A percentile compares a stretch with the other conserved stretches of the same genome.
Conservation (phyloP, 2,329 filamentous ascomycete species). For the Paraphoma chrysanthemicola region DNA sequence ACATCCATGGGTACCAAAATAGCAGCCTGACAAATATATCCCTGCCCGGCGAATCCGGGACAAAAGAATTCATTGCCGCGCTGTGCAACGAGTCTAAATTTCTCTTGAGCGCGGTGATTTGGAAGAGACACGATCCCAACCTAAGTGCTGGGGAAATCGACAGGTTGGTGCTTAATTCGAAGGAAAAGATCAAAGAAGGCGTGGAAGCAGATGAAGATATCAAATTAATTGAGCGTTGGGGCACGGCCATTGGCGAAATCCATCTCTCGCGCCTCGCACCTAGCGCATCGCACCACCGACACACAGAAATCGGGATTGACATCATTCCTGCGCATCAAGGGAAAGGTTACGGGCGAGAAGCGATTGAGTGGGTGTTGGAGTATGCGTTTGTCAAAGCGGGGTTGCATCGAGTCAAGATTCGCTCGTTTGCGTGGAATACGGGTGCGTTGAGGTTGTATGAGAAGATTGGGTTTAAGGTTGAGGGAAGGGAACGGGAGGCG, state of each 20-base stretch:
- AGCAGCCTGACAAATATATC: constrained; percentile 30
- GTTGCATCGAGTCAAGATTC: constrained; percentile 54
- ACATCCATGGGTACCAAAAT: constrained; percentile 32
- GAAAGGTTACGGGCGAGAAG: constrained; percentile 56
- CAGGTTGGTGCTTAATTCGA: too few species aligned
- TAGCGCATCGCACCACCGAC: constrained; percentile 50
- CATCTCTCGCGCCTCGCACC: constrained; percentile 3
- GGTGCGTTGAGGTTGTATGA: constrained; percentile 54
- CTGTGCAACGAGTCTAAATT: constrained; percentile 16
- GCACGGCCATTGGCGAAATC: constrained; percentile 16
- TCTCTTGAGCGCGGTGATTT: constrained; percentile 34
- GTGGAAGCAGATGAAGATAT: background rate
- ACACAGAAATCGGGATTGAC: constrained; percentile 50
- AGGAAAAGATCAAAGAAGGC: background rate
- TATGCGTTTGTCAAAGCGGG: constrained; percentile 57
- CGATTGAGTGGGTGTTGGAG: constrained; percentile 56
- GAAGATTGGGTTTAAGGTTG: constrained; percentile 54
- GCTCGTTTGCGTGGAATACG: constrained; percentile 52
- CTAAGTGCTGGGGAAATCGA: background rate
- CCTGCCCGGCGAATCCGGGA: constrained; percentile 21
- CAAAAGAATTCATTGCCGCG: constrained; percentile 20
- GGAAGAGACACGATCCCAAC: constrained; percentile 7
- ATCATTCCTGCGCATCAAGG: constrained; percentile 47
- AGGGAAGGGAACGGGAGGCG: constrained; percentile 53
- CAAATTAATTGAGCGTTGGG: constrained; percentile 6